Percentiles rank a stretch among this genome's conserved stretches.
phyloP scores from a whole-genome alignment of 306 rosid genomes.

The Citrullus amarus region DNA sequence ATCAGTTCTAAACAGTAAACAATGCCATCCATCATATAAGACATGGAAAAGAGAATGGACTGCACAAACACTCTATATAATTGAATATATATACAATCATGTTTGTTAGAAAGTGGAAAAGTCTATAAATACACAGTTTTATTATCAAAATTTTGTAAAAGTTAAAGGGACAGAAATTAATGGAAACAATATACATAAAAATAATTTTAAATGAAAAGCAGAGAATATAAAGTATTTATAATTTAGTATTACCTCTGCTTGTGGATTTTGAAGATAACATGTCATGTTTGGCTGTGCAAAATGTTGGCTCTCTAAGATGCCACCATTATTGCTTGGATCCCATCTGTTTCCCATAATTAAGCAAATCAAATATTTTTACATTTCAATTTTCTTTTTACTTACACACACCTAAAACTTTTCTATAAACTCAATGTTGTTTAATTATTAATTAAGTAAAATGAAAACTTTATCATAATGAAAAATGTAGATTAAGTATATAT shows the following conservation, averaged over 20 bases:
- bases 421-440: background rate
- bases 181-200: too few species aligned
- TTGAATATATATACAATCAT: too few species aligned
- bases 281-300: conserved; percentile 48
- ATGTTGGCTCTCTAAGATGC: conserved; percentile 35
- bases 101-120: too few species aligned
- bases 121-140: too few species aligned
- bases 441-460: background rate
- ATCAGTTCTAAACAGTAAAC: too few species aligned
- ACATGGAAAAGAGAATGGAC: too few species aligned
- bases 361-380: background rate
- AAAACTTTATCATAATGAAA: background rate
- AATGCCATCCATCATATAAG: too few species aligned
- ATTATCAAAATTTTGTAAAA: too few species aligned
- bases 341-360: conserved; percentile 36
- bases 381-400: background rate
- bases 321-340: conserved; percentile 45
- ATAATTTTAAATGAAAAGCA: background rate
- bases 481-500: background rate
- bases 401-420: background rate
- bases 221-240: too few species aligned
- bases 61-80: too few species aligned
- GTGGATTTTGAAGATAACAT: conserved; percentile 51
- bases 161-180: too few species aligned
- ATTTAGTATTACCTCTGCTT: conserved; percentile 18